Conservation (phyloP, 2,329 filamentous ascomycete species). For the Cucurbitaria berberidis region DNA sequence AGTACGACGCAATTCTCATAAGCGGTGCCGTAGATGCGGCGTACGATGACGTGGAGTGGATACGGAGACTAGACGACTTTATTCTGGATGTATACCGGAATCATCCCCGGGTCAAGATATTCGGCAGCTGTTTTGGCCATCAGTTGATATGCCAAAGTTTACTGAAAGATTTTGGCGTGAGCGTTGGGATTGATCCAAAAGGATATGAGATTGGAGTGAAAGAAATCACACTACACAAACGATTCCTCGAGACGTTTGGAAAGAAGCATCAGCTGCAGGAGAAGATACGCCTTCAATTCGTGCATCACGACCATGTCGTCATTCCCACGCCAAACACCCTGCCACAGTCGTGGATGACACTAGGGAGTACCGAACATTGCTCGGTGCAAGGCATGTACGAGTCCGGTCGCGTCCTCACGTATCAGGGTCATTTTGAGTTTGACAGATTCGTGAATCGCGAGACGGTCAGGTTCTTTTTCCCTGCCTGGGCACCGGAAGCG, state of each 20-base stretch:
- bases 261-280: slow-evolving; percentile 4
- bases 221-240: slow-evolving; percentile 21
- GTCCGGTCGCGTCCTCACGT: slow-evolving; percentile 49
- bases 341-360: slow-evolving; percentile 23
- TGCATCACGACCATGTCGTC: slow-evolving; percentile 47
- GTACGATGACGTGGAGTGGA: slow-evolving; percentile 39
- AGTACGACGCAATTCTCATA: slow-evolving; percentile 49
- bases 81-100: slow-evolving; percentile 40
- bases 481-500: slow-evolving; percentile 27
- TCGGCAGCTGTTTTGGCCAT: slow-evolving; percentile 55
- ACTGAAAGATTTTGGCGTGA: slow-evolving; percentile 37
- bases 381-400: slow-evolving; percentile 50
- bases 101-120: slow-evolving; percentile 45
- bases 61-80: slow-evolving; percentile 35
- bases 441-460: slow-evolving; percentile 51
- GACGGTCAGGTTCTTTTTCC: slow-evolving; percentile 47
- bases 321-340: slow-evolving; percentile 21
- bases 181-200: slow-evolving; percentile 32
- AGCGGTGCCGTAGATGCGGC: slow-evolving; percentile 47
- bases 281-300: slow-evolving; percentile 45
- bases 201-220: slow-evolving; percentile 39
- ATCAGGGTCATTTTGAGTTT: slow-evolving; percentile 55
- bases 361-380: slow-evolving; percentile 44
- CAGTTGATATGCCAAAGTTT: slow-evolving; percentile 51
- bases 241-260: slow-evolving; percentile 13